phyloP scores from a whole-genome alignment of 1,284 basidiomycete genomes.

The Vanrija humicola region DNA sequence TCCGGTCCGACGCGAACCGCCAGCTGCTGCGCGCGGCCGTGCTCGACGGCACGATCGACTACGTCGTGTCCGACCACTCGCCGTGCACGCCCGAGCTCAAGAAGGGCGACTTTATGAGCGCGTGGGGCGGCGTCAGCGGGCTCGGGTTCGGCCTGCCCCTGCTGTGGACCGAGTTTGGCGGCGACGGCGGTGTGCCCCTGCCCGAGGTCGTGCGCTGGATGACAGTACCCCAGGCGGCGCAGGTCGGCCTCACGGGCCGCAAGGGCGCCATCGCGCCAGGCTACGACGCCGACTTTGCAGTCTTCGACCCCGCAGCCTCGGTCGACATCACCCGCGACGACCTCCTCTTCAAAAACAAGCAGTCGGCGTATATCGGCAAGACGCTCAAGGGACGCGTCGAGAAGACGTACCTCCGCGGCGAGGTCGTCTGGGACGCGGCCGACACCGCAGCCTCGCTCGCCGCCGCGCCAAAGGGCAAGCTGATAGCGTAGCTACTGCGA shows the following conservation, averaged over 20 bases:
- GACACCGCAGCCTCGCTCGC: background rate
- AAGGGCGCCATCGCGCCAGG: constrained; percentile 73
- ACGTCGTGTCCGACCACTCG: constrained; percentile 87
- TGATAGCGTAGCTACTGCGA: background rate
- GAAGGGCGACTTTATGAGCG: constrained; percentile 72
- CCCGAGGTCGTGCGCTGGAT: constrained; percentile 69
- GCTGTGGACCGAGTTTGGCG: constrained; percentile 71
- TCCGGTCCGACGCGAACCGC: constrained; percentile 68
- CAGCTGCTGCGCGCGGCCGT: constrained; percentile 75
- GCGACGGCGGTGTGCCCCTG: constrained; percentile 57
- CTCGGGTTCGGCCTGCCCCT: constrained; percentile 81
- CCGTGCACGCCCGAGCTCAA: constrained; percentile 81
- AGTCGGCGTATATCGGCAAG: constrained; percentile 79
- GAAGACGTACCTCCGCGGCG: constrained; percentile 71
- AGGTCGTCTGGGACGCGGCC: constrained; percentile 58
- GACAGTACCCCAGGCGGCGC: constrained; percentile 65
- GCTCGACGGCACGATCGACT: constrained; percentile 74
- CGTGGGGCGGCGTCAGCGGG: constrained; percentile 89
- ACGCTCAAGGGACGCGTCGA: constrained; percentile 66
- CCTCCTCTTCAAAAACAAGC: constrained; percentile 85
- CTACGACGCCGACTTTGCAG: constrained; percentile 74
- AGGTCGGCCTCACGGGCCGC: constrained; percentile 62
- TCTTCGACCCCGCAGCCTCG: constrained; percentile 71
- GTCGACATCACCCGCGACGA: constrained; percentile 56
- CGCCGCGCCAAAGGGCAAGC: background rate